These are phyloP conservation scores for Wickerhamiella cacticola DNA, from an alignment of 805 yeast species.

Conservation along the genomic window DNA sequence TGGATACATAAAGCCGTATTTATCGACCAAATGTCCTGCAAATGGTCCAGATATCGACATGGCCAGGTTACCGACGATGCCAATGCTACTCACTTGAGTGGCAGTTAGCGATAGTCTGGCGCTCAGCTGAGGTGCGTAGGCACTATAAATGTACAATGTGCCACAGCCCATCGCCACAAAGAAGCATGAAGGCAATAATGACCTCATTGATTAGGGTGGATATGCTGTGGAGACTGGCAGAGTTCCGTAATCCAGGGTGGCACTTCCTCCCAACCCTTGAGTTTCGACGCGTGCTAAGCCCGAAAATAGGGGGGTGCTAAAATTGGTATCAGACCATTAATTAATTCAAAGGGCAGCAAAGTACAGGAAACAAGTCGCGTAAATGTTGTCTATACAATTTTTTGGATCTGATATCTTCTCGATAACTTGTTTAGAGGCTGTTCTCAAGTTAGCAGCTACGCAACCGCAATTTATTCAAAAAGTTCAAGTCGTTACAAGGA, in stretches of 20 bases:
- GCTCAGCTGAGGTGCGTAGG: constrained; percentile 69
- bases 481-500: constrained; percentile 16
- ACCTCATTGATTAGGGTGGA: constrained; percentile 10
- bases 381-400: constrained; percentile 14
- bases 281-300: background rate
- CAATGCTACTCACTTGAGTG: constrained; percentile 50
- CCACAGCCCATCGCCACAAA: constrained; percentile 35
- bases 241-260: background rate
- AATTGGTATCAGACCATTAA: background rate
- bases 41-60: constrained; percentile 54
- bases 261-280: background rate
- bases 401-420: constrained; percentile 23
- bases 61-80: constrained; percentile 57
- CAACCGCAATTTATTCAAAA: constrained; percentile 15
- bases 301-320: background rate
- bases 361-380: background rate
- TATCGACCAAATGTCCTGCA: constrained; percentile 55
- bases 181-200: constrained; percentile 22
- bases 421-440: constrained; percentile 15
- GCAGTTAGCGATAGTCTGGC: constrained; percentile 44
- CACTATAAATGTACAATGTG: constrained; percentile 61
- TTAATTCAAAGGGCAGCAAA: background rate
- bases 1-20: constrained; percentile 44
- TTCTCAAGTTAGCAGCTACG: constrained; percentile 7
- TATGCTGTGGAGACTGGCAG: too few species aligned